Conservation (phyloP, 805 yeast species). For the Barnettozyma populi region DNA sequence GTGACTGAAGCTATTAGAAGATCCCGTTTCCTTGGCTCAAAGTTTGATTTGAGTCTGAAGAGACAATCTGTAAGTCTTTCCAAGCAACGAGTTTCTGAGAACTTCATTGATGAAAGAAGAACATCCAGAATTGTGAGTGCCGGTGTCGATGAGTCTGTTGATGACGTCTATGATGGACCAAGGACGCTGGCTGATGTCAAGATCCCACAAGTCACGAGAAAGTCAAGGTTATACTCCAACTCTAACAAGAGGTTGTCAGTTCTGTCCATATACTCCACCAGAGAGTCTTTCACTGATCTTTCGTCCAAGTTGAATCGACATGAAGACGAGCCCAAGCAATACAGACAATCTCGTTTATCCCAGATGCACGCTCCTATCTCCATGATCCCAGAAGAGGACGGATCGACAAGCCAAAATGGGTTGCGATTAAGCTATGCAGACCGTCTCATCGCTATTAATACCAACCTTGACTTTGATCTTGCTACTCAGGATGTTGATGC, state of each 20-base stretch:
- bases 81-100: constrained; percentile 8
- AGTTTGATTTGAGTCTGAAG: constrained; percentile 31
- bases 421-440: constrained; percentile 36
- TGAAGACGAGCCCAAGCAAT: constrained; percentile 2
- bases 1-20: constrained; percentile 39
- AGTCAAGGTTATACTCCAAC: constrained; percentile 54
- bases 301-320: constrained; percentile 34
- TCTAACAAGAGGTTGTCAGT: constrained; percentile 66
- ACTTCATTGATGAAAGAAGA: constrained; percentile 11
- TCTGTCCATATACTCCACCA: constrained; percentile 66
- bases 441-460: constrained; percentile 27
- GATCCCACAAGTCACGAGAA: constrained; percentile 68
- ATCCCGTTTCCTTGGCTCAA: constrained; percentile 39
- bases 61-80: constrained; percentile 16
- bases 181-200: constrained; percentile 55
- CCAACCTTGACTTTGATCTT: neutral
- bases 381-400: constrained; percentile 21
- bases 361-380: constrained; percentile 8
- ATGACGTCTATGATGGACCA: constrained; percentile 30
- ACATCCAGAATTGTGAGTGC: constrained; percentile 24
- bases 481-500: constrained; percentile 6
- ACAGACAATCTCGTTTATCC: constrained; percentile 7
- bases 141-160: constrained; percentile 20
- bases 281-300: constrained; percentile 56
- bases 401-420: constrained; percentile 15